Percentiles rank a stretch among this genome's conserved stretches.
These are phyloP conservation scores for Plectosphaerella cucumerina DNA, from an alignment of 2,329 filamentous ascomycete species.

Conservation along the genomic window DNA sequence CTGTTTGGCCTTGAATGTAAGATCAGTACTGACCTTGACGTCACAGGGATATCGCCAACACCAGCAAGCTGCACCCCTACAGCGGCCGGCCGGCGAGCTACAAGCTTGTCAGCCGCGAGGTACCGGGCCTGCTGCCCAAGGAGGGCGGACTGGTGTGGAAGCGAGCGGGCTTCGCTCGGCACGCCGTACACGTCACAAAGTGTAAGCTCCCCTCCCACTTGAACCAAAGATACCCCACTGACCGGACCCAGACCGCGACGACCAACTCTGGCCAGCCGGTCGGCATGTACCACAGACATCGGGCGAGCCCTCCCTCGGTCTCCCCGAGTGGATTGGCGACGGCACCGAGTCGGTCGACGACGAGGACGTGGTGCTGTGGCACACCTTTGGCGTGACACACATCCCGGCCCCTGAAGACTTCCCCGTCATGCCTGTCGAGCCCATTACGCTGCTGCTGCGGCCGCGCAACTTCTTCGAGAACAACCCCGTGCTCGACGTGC, in stretches of 20 bases:
- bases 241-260: constrained; percentile 59
- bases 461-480: constrained; percentile 79
- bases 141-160: constrained; percentile 82
- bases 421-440: constrained; percentile 85
- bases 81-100: constrained; percentile 82
- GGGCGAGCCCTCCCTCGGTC: constrained; percentile 68
- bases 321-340: constrained; percentile 74
- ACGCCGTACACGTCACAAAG: constrained; percentile 84
- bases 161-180: constrained; percentile 79
- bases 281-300: constrained; percentile 86
- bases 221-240: neutral
- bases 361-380: constrained; percentile 89
- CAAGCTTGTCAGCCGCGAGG: constrained; percentile 85
- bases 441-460: constrained; percentile 74
- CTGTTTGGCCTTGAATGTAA: too few relatives aligned
- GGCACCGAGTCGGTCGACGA: constrained; percentile 66
- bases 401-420: constrained; percentile 89
- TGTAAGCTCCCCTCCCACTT: constrained; percentile 50
- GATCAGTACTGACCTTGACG: too few relatives aligned
- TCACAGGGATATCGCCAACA: constrained; percentile 69
- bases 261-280: constrained; percentile 79
- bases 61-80: constrained; percentile 77
- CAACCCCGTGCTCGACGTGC: constrained; percentile 78
- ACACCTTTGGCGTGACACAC: constrained; percentile 88
- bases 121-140: constrained; percentile 74